Evolutionary conservation across 768 basidiomycete genomes (phyloP), one percentile per base, ranked within the genome.

Genomic region (Tricholoma hemisulphureum): DNA sequence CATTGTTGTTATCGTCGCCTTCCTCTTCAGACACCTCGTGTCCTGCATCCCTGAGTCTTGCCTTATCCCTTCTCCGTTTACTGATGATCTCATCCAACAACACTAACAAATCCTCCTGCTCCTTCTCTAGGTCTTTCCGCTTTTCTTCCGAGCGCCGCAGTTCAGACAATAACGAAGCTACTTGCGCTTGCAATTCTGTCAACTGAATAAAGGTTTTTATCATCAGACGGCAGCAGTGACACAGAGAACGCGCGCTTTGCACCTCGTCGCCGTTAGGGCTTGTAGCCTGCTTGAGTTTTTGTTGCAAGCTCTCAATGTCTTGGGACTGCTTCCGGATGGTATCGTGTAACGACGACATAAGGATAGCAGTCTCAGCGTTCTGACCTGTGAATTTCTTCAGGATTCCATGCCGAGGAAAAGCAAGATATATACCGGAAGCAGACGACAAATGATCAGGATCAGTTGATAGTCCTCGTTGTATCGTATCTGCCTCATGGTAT

Each of bases 81-180:
- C 77, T 82, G 45, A 85, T 91, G 60, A 97, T 77, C 74, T 98
- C 97, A 66, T 98, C 97, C 3, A 99, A 77, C 29, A 98, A 73
- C 10, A 99, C 95, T 20, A 99, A 77, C 49, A 98, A 71, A 71
- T 99, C 96, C 69, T 98, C 96, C 65, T 98, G 95, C 70, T 99
- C 96, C 73, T 95, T 95, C 71, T 97, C 94, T 21, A 86, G 84
- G 8, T 97, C 94, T 62, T 83, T 87, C 50, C 83, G 81, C 68
- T 87, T 89, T 55, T 78, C 80, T 62, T 89, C 82, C 8, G 85
- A 77, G 1, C 72, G 74, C 41, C 73, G 70, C 7, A 93, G 69
- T 54, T 84, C 71, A 13, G 69, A 63, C 24, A 82, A 74, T 20
- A 91, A 67, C 4, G 70, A 67, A 4, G 73, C 65, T 7, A 88